Conservation (phyloP, 2,329 filamentous ascomycete species). For the Aspergillus viridinutans region DNA sequence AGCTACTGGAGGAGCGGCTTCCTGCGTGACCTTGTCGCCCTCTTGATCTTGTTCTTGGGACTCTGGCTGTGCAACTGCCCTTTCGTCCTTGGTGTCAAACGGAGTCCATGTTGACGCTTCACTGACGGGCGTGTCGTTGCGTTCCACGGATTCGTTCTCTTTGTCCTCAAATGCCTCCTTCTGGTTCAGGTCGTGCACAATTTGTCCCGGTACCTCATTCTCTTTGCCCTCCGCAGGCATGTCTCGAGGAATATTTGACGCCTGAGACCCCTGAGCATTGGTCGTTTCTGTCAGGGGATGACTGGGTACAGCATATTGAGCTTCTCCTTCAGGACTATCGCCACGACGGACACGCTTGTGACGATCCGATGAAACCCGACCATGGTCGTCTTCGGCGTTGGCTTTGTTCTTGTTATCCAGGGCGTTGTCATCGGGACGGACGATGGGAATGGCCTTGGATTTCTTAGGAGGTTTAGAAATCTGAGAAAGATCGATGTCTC, state of each 20-base stretch:
- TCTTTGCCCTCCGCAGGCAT: conserved; percentile 34
- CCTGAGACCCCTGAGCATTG: conserved; percentile 24
- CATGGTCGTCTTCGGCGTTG: conserved; percentile 51
- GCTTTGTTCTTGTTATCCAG: conserved; percentile 35
- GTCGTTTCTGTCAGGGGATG: conserved; percentile 31
- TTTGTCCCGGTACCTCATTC: conserved; percentile 35
- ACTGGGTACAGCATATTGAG: conserved; percentile 61
- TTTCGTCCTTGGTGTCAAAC: conserved; percentile 55
- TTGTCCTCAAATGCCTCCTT: conserved; percentile 37
- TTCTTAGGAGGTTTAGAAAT: conserved; percentile 63
- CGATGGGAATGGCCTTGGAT: conserved; percentile 79
- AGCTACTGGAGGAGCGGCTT: background rate
- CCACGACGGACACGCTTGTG: conserved; percentile 69
- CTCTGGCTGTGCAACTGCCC: conserved; percentile 45
- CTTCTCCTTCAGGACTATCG: conserved; percentile 67
- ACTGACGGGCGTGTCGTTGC: conserved; percentile 29
- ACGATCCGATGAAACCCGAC: conserved; percentile 63
- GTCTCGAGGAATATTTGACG: conserved; percentile 19
- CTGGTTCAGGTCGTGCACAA: conserved; percentile 29
- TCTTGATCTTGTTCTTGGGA: conserved; percentile 22
- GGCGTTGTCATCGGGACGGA: conserved; percentile 58
- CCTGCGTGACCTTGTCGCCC: conserved; percentile 2
- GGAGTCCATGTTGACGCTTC: conserved; percentile 52
- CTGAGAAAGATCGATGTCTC: conserved; percentile 61
- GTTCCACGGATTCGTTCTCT: conserved; percentile 32